Evolutionary conservation across 2,329 filamentous ascomycete genomes (phyloP).

Genomic region (Trichoderma simmonsii): DNA sequence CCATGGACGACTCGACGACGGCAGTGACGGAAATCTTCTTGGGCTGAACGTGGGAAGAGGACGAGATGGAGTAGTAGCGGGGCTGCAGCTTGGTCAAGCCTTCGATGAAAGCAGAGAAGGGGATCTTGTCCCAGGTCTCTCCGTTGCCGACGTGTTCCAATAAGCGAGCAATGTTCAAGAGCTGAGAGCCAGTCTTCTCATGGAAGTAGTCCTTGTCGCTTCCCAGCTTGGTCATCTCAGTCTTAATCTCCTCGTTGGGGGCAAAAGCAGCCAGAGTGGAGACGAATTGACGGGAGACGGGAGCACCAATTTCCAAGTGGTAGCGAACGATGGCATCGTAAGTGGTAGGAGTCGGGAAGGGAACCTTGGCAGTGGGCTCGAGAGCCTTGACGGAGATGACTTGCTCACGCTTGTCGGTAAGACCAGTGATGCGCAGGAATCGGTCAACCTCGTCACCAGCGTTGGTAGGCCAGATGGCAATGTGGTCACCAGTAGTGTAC

Average conservation of each 20-base stretch:
- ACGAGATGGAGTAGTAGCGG: constrained; percentile 98
- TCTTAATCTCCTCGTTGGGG: constrained; percentile 78
- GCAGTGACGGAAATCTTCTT: constrained; percentile 94
- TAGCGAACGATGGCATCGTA: constrained; percentile 92
- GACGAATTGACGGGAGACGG: constrained; percentile 93
- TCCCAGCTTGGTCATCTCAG: constrained; percentile 84
- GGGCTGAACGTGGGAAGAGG: constrained; percentile 89
- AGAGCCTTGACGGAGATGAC: constrained; percentile 88
- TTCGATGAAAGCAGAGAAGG: constrained; percentile 94
- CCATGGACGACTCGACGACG: constrained; percentile 79
- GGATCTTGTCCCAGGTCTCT: constrained; percentile 76
- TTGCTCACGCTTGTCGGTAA: constrained; percentile 71
- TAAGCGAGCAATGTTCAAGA: constrained; percentile 86
- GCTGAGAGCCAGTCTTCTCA: constrained; percentile 73
- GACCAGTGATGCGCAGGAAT: constrained; percentile 75
- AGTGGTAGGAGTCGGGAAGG: constrained; percentile 94
- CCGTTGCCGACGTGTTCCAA: constrained; percentile 70
- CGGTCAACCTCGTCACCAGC: constrained; percentile 87
- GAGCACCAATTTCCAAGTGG: constrained; percentile 93
- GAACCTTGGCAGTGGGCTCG: constrained; percentile 93
- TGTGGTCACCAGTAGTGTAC: constrained; percentile 96
- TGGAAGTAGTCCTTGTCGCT: constrained; percentile 95
- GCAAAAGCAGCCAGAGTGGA: constrained; percentile 84
- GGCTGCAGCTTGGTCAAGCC: constrained; percentile 92
- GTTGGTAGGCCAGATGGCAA: constrained; percentile 97